Conservation (phyloP, 2,329 filamentous ascomycete genomes). For the Cryphonectria nitschkei region DNA sequence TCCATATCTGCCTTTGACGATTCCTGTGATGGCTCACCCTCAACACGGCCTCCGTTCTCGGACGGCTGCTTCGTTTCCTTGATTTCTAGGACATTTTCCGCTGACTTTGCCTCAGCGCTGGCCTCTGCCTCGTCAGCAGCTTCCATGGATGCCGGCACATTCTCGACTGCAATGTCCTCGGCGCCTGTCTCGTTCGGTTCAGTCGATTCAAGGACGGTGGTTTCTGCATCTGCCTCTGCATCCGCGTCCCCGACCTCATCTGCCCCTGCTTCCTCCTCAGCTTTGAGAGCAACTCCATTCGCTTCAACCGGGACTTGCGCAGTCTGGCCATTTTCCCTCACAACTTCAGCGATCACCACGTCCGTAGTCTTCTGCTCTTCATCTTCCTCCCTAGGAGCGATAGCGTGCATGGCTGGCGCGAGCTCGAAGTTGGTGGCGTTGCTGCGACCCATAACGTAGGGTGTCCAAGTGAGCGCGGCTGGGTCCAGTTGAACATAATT, state of each 20-base stretch:
- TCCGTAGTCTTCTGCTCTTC: conserved; percentile 48
- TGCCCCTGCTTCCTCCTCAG: conserved; percentile 31
- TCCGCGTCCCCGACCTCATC: conserved; percentile 18
- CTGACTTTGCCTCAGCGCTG: background rate
- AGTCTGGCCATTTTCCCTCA: conserved; percentile 39
- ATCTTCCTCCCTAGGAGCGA: conserved; percentile 83
- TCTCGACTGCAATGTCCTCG: conserved; percentile 17
- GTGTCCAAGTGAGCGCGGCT: conserved; percentile 86
- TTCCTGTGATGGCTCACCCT: conserved; percentile 29
- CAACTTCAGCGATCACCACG: conserved; percentile 35
- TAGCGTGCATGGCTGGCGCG: conserved; percentile 78
- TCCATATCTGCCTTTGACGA: conserved; percentile 31
- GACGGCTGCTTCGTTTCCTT: conserved; percentile 32
- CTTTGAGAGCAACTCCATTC: conserved; percentile 37
- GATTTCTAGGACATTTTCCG: conserved; percentile 11
- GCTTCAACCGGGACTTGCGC: conserved; percentile 35
- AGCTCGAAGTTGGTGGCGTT: conserved; percentile 83
- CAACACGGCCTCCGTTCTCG: conserved; percentile 31
- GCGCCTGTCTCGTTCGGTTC: conserved; percentile 41
- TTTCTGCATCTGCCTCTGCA: conserved; percentile 24
- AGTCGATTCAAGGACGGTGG: conserved; percentile 43
- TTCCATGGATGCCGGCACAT: conserved; percentile 17
- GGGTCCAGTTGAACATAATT: conserved; percentile 84
- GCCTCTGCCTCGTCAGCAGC: conserved; percentile 5
- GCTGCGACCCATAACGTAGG: conserved; percentile 91